These are phyloP conservation scores for Pythium sukuiense DNA, from an alignment of 352 stramenopile genomes.

Conservation along the genomic window DNA sequence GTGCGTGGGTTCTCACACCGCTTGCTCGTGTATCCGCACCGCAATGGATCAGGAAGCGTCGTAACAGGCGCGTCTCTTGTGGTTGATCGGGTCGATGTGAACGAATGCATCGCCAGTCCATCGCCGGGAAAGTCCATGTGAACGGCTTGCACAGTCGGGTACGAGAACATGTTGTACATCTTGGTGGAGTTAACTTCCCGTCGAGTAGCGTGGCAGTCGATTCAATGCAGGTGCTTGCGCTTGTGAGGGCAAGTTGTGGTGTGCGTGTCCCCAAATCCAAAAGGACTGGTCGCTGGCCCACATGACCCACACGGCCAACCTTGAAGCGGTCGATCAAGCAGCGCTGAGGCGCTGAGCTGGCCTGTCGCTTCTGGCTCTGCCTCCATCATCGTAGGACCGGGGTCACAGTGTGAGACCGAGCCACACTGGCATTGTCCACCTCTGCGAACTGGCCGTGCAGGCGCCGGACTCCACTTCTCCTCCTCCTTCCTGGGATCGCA, in stretches of 20 bases:
- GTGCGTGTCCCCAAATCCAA: not conserved
- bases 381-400: not conserved
- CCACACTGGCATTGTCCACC: not conserved
- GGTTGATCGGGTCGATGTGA: not conserved
- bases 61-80: not conserved
- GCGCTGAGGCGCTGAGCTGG: not conserved
- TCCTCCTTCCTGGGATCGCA: not conserved
- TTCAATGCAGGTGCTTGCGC: not conserved
- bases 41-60: conserved; percentile 11
- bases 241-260: not conserved
- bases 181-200: not conserved
- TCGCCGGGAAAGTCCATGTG: not conserved
- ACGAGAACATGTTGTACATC: not conserved
- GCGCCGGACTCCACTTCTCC: no score
- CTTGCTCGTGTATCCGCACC: conserved; percentile 54
- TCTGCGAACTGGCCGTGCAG: not conserved
- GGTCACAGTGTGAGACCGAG: not conserved
- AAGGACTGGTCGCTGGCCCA: not conserved
- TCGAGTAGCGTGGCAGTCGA: no score
- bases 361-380: conserved; percentile 3
- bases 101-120: conserved; percentile 1
- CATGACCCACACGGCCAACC: not conserved
- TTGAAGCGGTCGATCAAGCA: not conserved
- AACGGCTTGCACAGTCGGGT: not conserved
- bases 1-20: conserved; percentile 46